phyloP scores from a whole-genome alignment of 2,329 filamentous ascomycete genomes.

The Uncinocarpus reesii region DNA sequence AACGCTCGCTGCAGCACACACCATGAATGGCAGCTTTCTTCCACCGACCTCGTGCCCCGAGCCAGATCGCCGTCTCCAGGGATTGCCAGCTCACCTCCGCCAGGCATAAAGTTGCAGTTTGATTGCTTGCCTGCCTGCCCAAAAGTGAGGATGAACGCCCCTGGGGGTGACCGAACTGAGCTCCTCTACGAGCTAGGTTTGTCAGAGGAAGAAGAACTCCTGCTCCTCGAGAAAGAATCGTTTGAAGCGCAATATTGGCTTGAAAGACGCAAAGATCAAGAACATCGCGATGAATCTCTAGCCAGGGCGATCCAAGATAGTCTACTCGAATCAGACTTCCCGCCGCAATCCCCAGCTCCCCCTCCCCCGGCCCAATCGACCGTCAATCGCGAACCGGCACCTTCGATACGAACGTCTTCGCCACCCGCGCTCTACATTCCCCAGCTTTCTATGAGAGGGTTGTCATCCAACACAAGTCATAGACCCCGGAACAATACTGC shows the following conservation, averaged over 20 bases:
- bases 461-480: background rate
- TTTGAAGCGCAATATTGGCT: constrained; percentile 26
- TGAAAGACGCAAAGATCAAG: constrained; percentile 25
- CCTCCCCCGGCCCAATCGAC: background rate
- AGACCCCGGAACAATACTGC: background rate
- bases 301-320: constrained; percentile 31
- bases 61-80: too few relatives aligned
- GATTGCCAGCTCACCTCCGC: too few relatives aligned
- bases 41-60: too few relatives aligned
- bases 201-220: constrained; percentile 20
- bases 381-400: background rate
- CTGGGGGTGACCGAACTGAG: constrained; percentile 7
- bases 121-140: background rate
- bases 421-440: background rate
- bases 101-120: background rate
- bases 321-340: constrained; percentile 17
- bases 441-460: background rate
- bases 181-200: constrained; percentile 23
- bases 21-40: too few relatives aligned
- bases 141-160: background rate
- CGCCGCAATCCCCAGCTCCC: constrained; percentile 1
- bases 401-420: too few relatives aligned
- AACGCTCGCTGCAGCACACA: too few relatives aligned
- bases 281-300: constrained; percentile 31
- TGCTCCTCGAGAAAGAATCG: constrained; percentile 25